phyloP scores from a whole-genome alignment of 2,329 filamentous ascomycete genomes.

The Fusarium sp. region DNA sequence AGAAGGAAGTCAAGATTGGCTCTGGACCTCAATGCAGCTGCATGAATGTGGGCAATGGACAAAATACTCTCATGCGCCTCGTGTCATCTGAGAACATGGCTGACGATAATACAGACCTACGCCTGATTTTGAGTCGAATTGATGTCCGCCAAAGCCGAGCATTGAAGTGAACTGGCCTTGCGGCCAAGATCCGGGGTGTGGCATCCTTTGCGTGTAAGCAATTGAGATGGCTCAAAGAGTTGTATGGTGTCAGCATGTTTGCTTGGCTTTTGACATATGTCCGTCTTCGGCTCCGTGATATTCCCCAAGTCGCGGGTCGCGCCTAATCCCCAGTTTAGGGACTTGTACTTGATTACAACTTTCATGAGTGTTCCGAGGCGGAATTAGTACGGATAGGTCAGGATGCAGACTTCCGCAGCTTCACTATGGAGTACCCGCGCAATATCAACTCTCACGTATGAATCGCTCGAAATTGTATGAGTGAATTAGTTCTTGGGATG shows the following conservation, averaged over 20 bases:
- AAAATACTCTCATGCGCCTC: not conserved
- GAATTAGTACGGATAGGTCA: constrained; percentile 1
- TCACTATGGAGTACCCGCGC: not conserved
- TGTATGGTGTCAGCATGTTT: not conserved
- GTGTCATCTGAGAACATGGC: not conserved
- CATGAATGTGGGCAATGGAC: not conserved
- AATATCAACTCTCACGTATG: constrained; percentile 7
- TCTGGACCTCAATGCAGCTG: not conserved
- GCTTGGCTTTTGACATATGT: not conserved
- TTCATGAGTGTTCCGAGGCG: not conserved
- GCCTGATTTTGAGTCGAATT: not conserved
- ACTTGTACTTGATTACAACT: not conserved
- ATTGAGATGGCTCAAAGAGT: not conserved
- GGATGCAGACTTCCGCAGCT: constrained; percentile 6
- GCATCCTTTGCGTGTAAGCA: constrained; percentile 15
- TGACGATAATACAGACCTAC: not conserved
- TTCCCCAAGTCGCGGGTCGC: constrained; percentile 11
- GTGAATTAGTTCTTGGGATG: constrained; percentile 41
- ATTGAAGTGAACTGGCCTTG: constrained; percentile 15
- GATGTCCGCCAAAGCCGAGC: not conserved
- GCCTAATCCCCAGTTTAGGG: not conserved
- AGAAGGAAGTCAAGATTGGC: constrained; percentile 30
- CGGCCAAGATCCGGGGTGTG: constrained; percentile 39
- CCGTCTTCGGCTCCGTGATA: constrained; percentile 16
- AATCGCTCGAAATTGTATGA: constrained; percentile 38